Base-by-base conservation (phyloP, 1,139 yeast species). In the Yamadazyma diddensiae region DNA sequence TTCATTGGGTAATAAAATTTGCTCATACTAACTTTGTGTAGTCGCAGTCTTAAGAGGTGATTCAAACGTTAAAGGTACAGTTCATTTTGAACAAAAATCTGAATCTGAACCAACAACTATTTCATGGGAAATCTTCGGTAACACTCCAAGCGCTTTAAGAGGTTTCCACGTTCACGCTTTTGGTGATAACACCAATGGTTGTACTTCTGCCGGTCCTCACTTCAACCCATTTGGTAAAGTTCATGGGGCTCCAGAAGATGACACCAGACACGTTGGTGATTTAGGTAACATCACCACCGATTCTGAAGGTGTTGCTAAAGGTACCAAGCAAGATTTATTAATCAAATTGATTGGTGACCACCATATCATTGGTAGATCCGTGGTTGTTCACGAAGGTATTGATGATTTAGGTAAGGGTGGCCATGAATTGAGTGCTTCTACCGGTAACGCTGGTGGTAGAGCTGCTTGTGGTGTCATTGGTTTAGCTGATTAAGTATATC, bases 381-480 rank as follows among this genome's bases (percentile, higher is more conserved):
- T 92, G 45, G 97, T 92, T 52, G 82, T 92, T 46, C 98, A 92
- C 69, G 88, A 78, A 43, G 98, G 97, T 54, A 73, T 79, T 50
- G 98, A 92, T 60, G 98, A 92, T 62, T 82, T 87, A 59, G 98
- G 98, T 59, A 82, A 85, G 74, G 97, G 97, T 62, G 96, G 92
- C 39, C 81, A 82, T 60, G 83, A 85, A 45, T 97, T 90, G 66
- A 87, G 97, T 43, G 76, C 84, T 70, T 87, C 85, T 73, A 92
- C 97, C 49, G 98, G 98, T 70, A 90, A 92, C 59, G 97, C 98
- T 42, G 97, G 98, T 62, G 92, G 84, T 52, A 87, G 98, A 79
- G 90, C 95, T 49, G 98, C 98, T 46, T 92, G 98, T 73, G 97
- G 98, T 73, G 97, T 92, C 59, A 90, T 92, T 71, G 97, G 98